Evolutionary conservation across 208 protist genomes (phyloP), one percentile per base, ranked within the genome.

Genomic region (Tetramitus jugosus): DNA sequence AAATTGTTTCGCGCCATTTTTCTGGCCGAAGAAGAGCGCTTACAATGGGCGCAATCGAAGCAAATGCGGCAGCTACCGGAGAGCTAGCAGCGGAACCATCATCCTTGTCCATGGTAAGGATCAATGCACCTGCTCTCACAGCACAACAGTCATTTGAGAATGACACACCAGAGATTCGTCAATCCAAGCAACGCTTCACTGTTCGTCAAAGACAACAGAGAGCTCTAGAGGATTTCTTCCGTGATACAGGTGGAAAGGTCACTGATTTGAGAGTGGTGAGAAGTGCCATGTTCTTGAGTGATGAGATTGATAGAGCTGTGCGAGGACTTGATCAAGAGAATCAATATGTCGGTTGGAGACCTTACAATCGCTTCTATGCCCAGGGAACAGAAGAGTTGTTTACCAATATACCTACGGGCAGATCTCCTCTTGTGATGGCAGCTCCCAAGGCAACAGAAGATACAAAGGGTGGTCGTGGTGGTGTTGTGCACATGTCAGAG

Each of bases 221-320:
- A 33, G 42, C 39, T 37, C 29, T 62, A 31, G 4, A 74, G 37
- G 67, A 74, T 35, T 74, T 74, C 42, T 74, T 74, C 26, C 6
- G 67, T 26, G 67, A 74, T 35, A 74, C 67, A 43, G 67, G 67
- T 39, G 67, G 74, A 35, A 77, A 77, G 40, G 42, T 77, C 2
- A 69, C 39, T 33, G 74, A 77, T 61, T 39, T 77, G 29, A 67
- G 74, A 77, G 74, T 77, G 20, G 46, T 77, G 7, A 1, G 74
- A 33, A 71, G 61, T 77, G 74, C 74, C 8, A 77, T 77, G 74
- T 67, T n/a, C 37, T 56, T 77, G 13, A 71, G 61, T 53, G 62
- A 77, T 71, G 74, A 77, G 61, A 69, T 77, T 69, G 61, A 77
- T 71, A 67, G 39, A 69, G 74, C 74, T 33, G 74, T 77, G 20